These are phyloP conservation scores for Fusarium devonianum DNA, from an alignment of 2,329 filamentous ascomycete genomes.

Conservation along the genomic window DNA sequence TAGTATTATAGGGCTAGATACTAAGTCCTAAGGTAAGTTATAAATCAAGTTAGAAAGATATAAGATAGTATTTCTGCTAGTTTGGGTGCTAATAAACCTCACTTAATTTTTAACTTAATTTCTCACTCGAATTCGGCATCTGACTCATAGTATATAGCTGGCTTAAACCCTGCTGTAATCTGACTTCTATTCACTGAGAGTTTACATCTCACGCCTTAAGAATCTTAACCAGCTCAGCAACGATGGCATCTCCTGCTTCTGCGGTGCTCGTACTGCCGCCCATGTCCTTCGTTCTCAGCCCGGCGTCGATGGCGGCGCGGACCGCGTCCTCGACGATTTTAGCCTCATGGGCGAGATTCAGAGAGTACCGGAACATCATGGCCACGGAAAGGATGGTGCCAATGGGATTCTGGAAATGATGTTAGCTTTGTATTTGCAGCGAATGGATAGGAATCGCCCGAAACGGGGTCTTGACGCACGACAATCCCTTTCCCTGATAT, in stretches of 20 bases:
- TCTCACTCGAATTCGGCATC: no score
- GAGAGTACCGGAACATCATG: conserved; percentile 93
- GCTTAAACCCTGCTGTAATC: no score
- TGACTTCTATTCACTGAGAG: no score
- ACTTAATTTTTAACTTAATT: no score
- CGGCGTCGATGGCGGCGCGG: conserved; percentile 76
- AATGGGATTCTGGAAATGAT: conserved; percentile 61
- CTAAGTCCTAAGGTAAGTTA: no score
- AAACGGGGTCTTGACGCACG: conserved; percentile 54
- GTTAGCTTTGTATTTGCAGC: conserved; percentile 18
- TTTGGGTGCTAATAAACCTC: no score
- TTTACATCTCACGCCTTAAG: conserved; percentile 29
- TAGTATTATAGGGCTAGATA: no score
- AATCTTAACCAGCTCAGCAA: conserved; percentile 42
- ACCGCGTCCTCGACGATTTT: conserved; percentile 81
- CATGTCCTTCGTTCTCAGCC: conserved; percentile 81
- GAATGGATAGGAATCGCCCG: conserved; percentile 23
- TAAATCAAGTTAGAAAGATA: no score
- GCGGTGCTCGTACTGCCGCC: conserved; percentile 75
- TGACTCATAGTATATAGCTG: no score
- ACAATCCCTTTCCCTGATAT: conserved; percentile 30
- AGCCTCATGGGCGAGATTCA: conserved; percentile 77
- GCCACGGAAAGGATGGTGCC: conserved; percentile 86
- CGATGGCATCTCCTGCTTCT: conserved; percentile 80
- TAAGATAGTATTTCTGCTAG: no score